These are phyloP conservation scores for Trichosporon sp. DNA, from an alignment of 1,284 basidiomycete genomes.

Conservation along the genomic window DNA sequence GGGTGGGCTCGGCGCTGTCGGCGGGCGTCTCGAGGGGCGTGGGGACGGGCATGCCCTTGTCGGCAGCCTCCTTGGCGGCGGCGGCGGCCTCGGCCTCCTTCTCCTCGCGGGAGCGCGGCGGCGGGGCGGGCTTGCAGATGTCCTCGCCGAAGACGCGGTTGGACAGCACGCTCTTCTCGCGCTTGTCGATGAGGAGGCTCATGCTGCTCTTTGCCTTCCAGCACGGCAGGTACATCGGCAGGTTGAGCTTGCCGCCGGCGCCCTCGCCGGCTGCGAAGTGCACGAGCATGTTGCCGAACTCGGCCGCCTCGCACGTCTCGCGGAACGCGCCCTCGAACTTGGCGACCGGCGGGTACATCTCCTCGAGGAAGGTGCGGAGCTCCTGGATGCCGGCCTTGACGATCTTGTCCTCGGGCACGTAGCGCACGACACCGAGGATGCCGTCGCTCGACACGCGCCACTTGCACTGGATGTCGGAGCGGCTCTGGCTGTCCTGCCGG, in stretches of 20 bases:
- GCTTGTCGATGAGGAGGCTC: constrained; percentile 88
- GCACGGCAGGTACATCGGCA: constrained; percentile 74
- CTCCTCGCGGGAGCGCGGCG: constrained; percentile 8
- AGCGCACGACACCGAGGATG: constrained; percentile 73
- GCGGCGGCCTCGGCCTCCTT: constrained; percentile 9
- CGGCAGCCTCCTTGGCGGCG: neutral
- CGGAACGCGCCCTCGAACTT: constrained; percentile 61
- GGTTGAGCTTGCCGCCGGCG: constrained; percentile 58
- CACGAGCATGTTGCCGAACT: constrained; percentile 66
- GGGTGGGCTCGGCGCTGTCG: constrained; percentile 10
- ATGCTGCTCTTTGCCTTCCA: constrained; percentile 86
- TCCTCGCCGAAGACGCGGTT: constrained; percentile 45
- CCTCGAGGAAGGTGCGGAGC: constrained; percentile 64
- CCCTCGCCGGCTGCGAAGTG: constrained; percentile 58
- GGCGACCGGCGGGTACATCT: constrained; percentile 70
- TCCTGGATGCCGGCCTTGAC: constrained; percentile 59
- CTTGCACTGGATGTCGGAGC: constrained; percentile 53
- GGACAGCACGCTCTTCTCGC: constrained; percentile 64
- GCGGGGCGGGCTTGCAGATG: constrained; percentile 37
- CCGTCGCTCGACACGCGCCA: constrained; percentile 77
- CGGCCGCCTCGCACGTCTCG: constrained; percentile 25
- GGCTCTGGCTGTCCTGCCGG: constrained; percentile 54
- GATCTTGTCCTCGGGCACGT: constrained; percentile 63
- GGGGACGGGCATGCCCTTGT: constrained; percentile 1
- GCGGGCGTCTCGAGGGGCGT: neutral